Conservation (phyloP, 2,329 filamentous ascomycete species). For the Trichoderma arundinaceum region DNA sequence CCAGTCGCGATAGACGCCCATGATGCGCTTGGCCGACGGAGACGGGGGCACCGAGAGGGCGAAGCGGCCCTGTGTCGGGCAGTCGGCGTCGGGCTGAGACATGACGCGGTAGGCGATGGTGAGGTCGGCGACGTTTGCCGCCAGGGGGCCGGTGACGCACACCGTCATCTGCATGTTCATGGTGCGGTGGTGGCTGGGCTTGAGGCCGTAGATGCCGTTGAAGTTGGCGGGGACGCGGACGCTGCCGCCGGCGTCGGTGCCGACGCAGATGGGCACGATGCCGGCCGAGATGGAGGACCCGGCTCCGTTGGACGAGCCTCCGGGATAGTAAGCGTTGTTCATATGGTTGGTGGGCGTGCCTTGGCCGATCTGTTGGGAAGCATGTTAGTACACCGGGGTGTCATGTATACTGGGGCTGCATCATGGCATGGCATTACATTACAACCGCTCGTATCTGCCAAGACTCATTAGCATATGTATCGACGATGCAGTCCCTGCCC, state of each 20-base stretch:
- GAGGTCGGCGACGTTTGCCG: slow-evolving; percentile 76
- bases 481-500: neutral
- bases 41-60: slow-evolving; percentile 57
- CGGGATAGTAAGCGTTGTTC: slow-evolving; percentile 77
- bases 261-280: slow-evolving; percentile 75
- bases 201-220: slow-evolving; percentile 82
- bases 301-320: slow-evolving; percentile 79
- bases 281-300: slow-evolving; percentile 73
- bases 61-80: slow-evolving; percentile 67
- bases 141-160: slow-evolving; percentile 75
- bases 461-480: neutral
- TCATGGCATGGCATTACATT: slow-evolving; percentile 55
- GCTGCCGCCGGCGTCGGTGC: slow-evolving; percentile 77
- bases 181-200: slow-evolving; percentile 75
- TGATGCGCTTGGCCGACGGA: slow-evolving; percentile 58
- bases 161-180: slow-evolving; percentile 60
- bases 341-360: slow-evolving; percentile 81
- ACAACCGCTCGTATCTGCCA: slow-evolving; percentile 76
- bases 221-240: slow-evolving; percentile 75
- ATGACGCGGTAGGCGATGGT: slow-evolving; percentile 83
- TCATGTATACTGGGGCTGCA: neutral
- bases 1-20: slow-evolving; percentile 71
- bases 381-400: neutral
- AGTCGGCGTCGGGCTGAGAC: slow-evolving; percentile 70
- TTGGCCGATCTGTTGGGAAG: slow-evolving; percentile 55